Conservation (phyloP, 768 basidiomycete species). For the Lactarius psammicola region DNA sequence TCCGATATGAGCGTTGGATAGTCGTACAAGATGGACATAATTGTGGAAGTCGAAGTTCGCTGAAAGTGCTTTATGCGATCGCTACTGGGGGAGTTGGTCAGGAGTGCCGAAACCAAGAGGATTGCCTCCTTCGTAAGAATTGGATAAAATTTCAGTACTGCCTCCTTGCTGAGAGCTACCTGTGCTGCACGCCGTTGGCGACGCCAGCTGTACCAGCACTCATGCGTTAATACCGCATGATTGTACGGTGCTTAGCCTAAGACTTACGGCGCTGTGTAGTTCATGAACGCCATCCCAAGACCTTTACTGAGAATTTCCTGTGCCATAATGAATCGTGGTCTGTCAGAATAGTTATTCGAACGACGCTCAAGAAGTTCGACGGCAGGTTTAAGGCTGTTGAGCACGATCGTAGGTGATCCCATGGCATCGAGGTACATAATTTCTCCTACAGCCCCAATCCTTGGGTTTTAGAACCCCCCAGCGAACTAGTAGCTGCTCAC, state of each 20-base stretch:
- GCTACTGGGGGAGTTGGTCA: slow-evolving; percentile 30
- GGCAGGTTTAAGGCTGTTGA: slow-evolving; percentile 31
- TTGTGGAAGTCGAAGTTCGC: slow-evolving; percentile 29
- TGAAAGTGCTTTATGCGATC: slow-evolving; percentile 34
- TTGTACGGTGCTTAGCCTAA: not conserved
- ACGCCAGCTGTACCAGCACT: slow-evolving; percentile 33
- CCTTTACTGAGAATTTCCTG: slow-evolving; percentile 21
- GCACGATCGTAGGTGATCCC: slow-evolving; percentile 29
- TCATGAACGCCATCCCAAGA: slow-evolving; percentile 6
- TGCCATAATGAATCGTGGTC: not conserved
- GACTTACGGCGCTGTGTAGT: not conserved
- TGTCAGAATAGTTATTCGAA: slow-evolving; percentile 33
- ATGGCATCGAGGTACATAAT: slow-evolving; percentile 30
- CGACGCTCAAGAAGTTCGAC: slow-evolving; percentile 34
- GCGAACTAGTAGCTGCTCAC: not conserved
- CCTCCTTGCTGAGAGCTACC: slow-evolving; percentile 34
- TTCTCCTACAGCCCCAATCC: slow-evolving; percentile 9
- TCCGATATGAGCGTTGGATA: slow-evolving; percentile 11
- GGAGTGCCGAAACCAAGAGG: slow-evolving; percentile 33
- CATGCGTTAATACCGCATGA: not conserved
- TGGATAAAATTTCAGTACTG: slow-evolving; percentile 29
- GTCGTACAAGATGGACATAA: slow-evolving; percentile 31
- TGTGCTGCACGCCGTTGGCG: slow-evolving; percentile 25
- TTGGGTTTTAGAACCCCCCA: not conserved
- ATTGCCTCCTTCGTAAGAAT: slow-evolving; percentile 35